phyloP scores from a whole-genome alignment of 148 eudicot genomes.

The Heliamphora exappendiculata region DNA sequence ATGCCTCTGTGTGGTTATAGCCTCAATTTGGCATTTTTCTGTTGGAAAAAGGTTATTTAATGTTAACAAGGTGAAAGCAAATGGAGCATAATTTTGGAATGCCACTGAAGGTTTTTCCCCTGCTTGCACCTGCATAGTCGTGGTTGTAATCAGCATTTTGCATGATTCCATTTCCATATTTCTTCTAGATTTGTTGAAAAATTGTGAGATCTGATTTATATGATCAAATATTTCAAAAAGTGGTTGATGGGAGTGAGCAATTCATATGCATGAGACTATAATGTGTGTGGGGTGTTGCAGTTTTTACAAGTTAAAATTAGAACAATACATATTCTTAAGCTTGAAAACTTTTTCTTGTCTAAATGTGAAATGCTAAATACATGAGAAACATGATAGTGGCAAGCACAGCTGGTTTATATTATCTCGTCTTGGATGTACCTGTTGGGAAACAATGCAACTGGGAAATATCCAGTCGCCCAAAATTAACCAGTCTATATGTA shows the following conservation, averaged over 20 bases:
- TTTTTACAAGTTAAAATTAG: background rate
- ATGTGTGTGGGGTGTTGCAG: background rate
- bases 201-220: background rate
- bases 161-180: background rate
- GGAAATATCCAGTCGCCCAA: background rate
- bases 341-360: no score
- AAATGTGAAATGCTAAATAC: background rate
- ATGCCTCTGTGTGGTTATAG: background rate
- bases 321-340: background rate
- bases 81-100: background rate
- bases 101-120: background rate
- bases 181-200: background rate
- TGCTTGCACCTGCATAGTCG: background rate
- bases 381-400: background rate
- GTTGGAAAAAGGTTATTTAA: background rate
- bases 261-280: no score
- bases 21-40: background rate
- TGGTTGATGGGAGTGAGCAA: no score
- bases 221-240: background rate
- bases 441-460: no score
- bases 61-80: background rate
- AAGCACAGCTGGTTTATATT: background rate
- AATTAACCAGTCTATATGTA: background rate
- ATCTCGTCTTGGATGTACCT: background rate
- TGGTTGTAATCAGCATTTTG: background rate